Evolutionary conservation across 495 filamentous ascomycete species (phyloP), one percentile per base, ranked within the genome.

Genomic region (Aspergillus egyptiacus): DNA sequence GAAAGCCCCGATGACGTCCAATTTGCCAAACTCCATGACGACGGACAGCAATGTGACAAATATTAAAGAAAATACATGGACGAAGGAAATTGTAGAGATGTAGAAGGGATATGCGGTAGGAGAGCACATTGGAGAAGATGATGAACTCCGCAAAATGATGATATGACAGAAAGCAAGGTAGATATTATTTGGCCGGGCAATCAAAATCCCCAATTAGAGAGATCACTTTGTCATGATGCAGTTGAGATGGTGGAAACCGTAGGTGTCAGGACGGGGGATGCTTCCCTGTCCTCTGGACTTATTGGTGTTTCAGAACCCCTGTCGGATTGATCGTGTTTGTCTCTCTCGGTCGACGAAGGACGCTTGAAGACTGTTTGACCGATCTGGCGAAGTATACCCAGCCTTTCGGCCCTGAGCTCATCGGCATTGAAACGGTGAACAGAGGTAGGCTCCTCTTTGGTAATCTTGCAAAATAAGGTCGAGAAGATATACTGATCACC

Each of bases 401-500:
- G 60, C 43, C 71, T 72, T 45, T 76, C 73, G 0, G 73, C 70
- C 13, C 70, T 64, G 31, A 76, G 71, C 44, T 78, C 75, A 38
- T 77, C 73, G 15, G 70, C 46, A 33, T 68, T 64, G 6, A 73
- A 50, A 33, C 69, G 65, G 38, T 72, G 71, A 30, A 78, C 68
- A 11, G 71, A 62, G n/a, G 81, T 53, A 13, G 71, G 70, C 2
- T 76, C 74, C 50, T 80, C 72, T 54, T 83, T 89, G 46, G 81
- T 79, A 64, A 97, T 86, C 49, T 79, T 80, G 65, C 89, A 93
- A 68, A 98, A 95, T 27, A 98, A 70, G 0, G 87, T 94, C n/a
- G 93, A 95, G 65, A 94, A 94, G 18, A 95, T 73, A 62, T 89
- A 96, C 52, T 87, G 87, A 46, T 96, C 89, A 43, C 91, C 93